Base-by-base conservation (phyloP, 306 rosid genomes). In the Glycine latifolia region DNA sequence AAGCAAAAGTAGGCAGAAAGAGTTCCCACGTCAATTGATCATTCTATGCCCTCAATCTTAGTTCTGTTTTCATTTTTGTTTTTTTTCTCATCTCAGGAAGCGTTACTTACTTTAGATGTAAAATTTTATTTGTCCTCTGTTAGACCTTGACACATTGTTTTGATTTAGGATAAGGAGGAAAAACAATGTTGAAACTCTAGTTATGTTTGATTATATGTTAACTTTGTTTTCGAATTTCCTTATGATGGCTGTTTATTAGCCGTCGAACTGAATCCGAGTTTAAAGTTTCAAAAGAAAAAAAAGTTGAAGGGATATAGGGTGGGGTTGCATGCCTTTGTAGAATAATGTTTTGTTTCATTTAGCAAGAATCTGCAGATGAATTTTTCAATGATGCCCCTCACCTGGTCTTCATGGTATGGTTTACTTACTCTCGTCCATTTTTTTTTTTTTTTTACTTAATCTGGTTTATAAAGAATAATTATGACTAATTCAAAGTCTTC, bases 1-100 rank as follows among this genome's bases (percentile, higher is more conserved):
- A 70, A 68, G 72, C 56, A 61, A 48, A 68, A 39, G 65, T 82
- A 52, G 78, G 78, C 80, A 26, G 77, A 61, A 61, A 49, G 60
- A 62, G 62, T 20, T 77, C 67, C 50, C 56, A 8, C 46, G 26
- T 73, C 44, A 58, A 31, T 66, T 43, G 71, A 83, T 72, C 44
- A 66, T 75, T 74, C 53, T 53, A 35, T 78, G 26, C 66, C 43
- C 46, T 75, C 15, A 55, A 55, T 76, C 65, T 31, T 77, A 79
- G 73, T 54, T 65, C 14, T 55, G 13, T 70, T 16, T 71, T 71
- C 68, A 43, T 26, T 49, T 73, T 37, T 37, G 41, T 37, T 37
- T 65, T 46, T 77, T 66, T 44, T 39, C 26, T 54, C 71, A 46
- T 73, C 16, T 76, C 7, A 43, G 14, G 69, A 26, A 55, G 6